phyloP scores from a whole-genome alignment of 495 filamentous ascomycete species.

The Delitschia confertaspora region DNA sequence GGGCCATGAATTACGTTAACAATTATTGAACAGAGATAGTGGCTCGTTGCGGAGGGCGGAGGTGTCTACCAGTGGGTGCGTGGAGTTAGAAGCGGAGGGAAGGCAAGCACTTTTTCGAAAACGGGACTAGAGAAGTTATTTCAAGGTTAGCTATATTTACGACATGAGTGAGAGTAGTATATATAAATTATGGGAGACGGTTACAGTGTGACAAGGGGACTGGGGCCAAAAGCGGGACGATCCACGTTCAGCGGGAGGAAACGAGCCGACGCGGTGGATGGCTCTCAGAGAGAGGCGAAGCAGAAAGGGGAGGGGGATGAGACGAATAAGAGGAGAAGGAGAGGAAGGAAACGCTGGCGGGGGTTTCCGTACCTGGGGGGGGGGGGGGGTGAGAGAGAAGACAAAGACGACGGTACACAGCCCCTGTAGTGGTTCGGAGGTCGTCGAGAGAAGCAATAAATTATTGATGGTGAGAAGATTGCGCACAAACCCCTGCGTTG shows the following conservation, averaged over 20 bases:
- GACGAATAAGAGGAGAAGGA: conserved; percentile 2
- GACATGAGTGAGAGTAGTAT: not conserved
- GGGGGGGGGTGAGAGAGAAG: not conserved
- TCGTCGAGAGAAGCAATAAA: not conserved
- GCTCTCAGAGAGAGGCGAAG: not conserved
- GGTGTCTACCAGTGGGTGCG: not conserved
- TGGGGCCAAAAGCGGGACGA: conserved; percentile 12
- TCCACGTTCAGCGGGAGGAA: conserved; percentile 7
- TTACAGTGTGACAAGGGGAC: conserved; percentile 5
- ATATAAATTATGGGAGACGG: not conserved
- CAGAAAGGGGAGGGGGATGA: not conserved
- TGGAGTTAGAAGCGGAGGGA: not conserved
- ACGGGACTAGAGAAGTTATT: conserved; percentile 7
- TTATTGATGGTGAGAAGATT: too few relatives aligned
- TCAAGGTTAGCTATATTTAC: conserved; percentile 13
- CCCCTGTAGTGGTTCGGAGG: not conserved
- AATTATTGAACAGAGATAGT: not conserved
- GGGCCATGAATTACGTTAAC: conserved; percentile 23
- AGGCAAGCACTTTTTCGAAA: not conserved
- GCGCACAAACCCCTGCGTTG: conserved; percentile 7
- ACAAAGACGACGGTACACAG: not conserved
- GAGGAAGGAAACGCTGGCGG: not conserved
- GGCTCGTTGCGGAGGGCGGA: not conserved
- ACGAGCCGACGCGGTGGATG: conserved; percentile 5
- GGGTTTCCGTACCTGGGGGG: not conserved